Percentiles rank a stretch among this genome's conserved stretches.
phyloP scores from a whole-genome alignment of 1,284 basidiomycete genomes.

The Ceratobasidium sp. region DNA sequence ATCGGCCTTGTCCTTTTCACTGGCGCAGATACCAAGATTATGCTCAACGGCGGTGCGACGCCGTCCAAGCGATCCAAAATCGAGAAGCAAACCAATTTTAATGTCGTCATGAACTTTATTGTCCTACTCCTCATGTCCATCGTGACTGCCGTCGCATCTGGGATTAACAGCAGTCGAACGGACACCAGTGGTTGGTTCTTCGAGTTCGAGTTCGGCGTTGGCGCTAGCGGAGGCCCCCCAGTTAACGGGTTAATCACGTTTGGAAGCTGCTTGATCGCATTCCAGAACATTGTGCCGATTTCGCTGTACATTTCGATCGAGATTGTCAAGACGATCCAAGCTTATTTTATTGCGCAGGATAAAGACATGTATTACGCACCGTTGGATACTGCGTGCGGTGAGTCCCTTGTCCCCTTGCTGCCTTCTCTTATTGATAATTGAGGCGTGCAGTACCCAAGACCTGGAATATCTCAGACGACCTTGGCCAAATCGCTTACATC shows the following conservation, averaged over 20 bases:
- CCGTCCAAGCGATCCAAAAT: constrained; percentile 96
- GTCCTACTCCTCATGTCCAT: constrained; percentile 84
- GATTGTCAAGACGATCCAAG: constrained; percentile 97
- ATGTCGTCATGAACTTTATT: constrained; percentile 93
- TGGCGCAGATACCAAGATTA: constrained; percentile 96
- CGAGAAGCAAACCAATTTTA: constrained; percentile 98
- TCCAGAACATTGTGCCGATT: constrained; percentile 98
- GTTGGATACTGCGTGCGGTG: constrained; percentile 80
- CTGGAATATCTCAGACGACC: constrained; percentile 98
- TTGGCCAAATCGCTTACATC: constrained; percentile 97
- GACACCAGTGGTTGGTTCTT: constrained; percentile 80
- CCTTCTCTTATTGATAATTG: background rate
- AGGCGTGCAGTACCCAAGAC: constrained; percentile 81
- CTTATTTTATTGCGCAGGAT: constrained; percentile 97
- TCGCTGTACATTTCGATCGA: constrained; percentile 98
- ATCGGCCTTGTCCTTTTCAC: constrained; percentile 96
- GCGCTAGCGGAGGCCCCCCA: constrained; percentile 69
- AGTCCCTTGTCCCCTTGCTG: background rate
- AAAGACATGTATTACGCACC: constrained; percentile 95
- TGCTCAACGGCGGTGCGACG: constrained; percentile 93
- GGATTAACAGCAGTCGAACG: constrained; percentile 69
- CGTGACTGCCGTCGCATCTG: constrained; percentile 77
- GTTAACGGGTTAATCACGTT: constrained; percentile 91
- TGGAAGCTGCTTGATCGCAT: constrained; percentile 85
- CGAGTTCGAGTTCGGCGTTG: constrained; percentile 65